phyloP scores from a whole-genome alignment of 1,284 basidiomycete species.

The Austropuccinia psidii region DNA sequence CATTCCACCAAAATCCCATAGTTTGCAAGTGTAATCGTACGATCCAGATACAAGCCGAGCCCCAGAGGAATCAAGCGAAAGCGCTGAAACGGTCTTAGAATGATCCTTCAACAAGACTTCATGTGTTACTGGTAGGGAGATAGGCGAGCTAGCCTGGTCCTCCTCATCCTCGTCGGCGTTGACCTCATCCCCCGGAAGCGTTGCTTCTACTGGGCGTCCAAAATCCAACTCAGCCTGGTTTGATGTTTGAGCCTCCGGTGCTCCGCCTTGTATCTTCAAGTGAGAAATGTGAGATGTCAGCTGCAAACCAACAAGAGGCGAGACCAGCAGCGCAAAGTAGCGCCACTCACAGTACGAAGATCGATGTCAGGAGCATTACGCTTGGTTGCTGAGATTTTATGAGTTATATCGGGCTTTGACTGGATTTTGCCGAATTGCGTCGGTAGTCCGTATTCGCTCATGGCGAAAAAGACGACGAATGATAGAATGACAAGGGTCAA shows the following conservation, averaged over 20 bases:
- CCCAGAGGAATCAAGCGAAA: constrained; percentile 85
- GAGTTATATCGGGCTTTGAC: constrained; percentile 10
- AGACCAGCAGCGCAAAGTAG: neutral
- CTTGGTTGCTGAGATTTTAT: constrained; percentile 33
- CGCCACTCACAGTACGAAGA: neutral
- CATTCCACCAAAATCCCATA: constrained; percentile 99
- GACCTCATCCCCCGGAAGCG: neutral
- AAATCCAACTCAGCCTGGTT: neutral
- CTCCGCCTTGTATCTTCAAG: neutral
- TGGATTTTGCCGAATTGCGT: constrained; percentile 23
- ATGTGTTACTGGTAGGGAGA: constrained; percentile 54
- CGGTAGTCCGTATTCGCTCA: constrained; percentile 32
- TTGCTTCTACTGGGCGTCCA: neutral
- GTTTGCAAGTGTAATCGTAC: constrained; percentile 92
- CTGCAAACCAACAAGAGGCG: neutral
- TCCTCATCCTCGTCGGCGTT: neutral
- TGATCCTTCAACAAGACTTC: constrained; percentile 87
- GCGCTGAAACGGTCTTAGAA: constrained; percentile 83
- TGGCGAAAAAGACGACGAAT: no score
- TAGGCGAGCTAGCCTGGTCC: neutral
- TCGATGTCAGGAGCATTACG: neutral
- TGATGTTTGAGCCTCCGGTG: neutral
- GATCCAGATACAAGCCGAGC: constrained; percentile 83
- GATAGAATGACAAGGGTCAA: no score
- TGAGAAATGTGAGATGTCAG: neutral